Conservation (phyloP, 306 rosid genomes). For the Urtica urens region DNA sequence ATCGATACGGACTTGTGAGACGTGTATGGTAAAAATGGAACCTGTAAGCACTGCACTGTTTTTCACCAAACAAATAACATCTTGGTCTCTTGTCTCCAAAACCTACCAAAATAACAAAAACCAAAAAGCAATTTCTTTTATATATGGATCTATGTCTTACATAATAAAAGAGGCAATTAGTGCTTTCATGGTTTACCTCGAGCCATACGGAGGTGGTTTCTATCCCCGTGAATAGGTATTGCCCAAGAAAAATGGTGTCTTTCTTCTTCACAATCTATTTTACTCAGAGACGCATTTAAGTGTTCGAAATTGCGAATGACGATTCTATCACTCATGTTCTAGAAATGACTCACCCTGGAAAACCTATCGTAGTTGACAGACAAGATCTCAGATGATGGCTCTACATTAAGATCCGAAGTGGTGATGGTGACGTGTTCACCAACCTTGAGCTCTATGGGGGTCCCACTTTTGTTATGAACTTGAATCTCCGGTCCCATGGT, state of each 20-base stretch:
- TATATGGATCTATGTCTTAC: neutral
- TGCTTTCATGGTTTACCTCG: constrained; percentile 7
- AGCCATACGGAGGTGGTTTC: constrained; percentile 28
- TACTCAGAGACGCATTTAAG: neutral
- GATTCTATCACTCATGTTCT: neutral
- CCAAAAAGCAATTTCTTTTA: neutral
- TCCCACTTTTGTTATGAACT: constrained; percentile 39
- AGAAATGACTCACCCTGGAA: neutral
- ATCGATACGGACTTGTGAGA: constrained; percentile 15
- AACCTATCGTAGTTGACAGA: constrained; percentile 2
- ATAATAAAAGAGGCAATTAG: neutral
- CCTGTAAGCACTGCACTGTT: constrained; percentile 17
- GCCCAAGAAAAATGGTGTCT: constrained; percentile 27
- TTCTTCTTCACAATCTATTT: constrained; percentile 23
- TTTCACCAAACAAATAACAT: constrained; percentile 18
- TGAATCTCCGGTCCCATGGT: constrained; percentile 59
- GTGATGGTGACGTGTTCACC: constrained; percentile 9
- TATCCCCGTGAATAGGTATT: constrained; percentile 26
- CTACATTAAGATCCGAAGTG: constrained; percentile 8
- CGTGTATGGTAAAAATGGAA: constrained; percentile 15
- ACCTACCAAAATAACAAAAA: constrained; percentile 7
- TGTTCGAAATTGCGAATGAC: no score
- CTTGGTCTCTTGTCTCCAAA: constrained; percentile 14
- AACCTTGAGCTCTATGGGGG: constrained; percentile 35
- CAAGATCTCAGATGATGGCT: constrained; percentile 3